Conservation (phyloP, 371 early-diverging fungal species). For the Sporodiniella umbellata region DNA sequence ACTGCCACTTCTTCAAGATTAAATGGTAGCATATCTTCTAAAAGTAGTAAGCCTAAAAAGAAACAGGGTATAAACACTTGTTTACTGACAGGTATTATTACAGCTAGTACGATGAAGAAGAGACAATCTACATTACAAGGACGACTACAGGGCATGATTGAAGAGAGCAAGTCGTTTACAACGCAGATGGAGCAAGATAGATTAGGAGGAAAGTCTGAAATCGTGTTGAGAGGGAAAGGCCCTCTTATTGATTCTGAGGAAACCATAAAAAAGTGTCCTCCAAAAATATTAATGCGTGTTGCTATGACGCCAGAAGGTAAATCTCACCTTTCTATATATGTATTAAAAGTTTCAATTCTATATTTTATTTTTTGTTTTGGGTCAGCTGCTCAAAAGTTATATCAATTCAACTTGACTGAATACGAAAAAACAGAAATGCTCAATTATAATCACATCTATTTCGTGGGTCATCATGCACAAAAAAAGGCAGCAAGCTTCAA, state of each 20-base stretch:
- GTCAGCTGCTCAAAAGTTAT: constrained; percentile 57
- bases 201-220: constrained; percentile 14
- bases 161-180: constrained; percentile 22
- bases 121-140: constrained; percentile 20
- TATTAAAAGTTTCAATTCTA: too few relatives aligned
- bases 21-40: neutral
- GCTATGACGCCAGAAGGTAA: constrained; percentile 44
- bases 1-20: neutral
- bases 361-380: too few relatives aligned
- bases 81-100: neutral
- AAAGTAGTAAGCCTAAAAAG: neutral
- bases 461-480: constrained; percentile 73
- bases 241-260: neutral
- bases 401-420: constrained; percentile 64
- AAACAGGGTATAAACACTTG: neutral
- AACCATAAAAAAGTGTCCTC: constrained; percentile 1
- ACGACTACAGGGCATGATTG: constrained; percentile 24
- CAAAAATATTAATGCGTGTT: constrained; percentile 25
- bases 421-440: constrained; percentile 85
- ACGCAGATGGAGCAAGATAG: constrained; percentile 11
- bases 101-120: constrained; percentile 13
- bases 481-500: constrained; percentile 50
- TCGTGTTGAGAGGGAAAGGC: constrained; percentile 19
- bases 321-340: neutral
- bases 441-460: constrained; percentile 79